phyloP scores from a whole-genome alignment of 805 yeast species.

The Isabelozyma rhagii region DNA sequence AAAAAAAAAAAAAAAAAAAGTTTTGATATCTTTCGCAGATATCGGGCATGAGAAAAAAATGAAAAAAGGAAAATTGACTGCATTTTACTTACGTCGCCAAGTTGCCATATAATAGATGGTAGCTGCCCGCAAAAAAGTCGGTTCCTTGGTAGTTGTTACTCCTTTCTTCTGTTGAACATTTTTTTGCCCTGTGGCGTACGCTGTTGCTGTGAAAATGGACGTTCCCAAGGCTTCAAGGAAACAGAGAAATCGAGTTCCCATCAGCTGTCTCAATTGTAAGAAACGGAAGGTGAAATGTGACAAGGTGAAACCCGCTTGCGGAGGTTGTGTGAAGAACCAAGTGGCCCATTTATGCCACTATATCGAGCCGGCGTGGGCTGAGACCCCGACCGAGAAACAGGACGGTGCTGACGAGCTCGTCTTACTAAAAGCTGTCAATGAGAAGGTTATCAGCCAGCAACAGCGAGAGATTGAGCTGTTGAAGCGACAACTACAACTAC shows the following conservation, averaged over 20 bases:
- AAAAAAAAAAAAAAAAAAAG: no score
- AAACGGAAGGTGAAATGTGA: conserved; percentile 44
- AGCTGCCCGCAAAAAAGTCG: background rate
- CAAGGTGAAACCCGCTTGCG: conserved; percentile 37
- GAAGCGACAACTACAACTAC: conserved; percentile 13
- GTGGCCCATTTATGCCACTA: conserved; percentile 40
- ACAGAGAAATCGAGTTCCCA: conserved; percentile 35
- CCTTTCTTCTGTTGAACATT: background rate
- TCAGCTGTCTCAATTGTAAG: conserved; percentile 39
- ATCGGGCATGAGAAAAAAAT: background rate
- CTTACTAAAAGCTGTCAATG: conserved; percentile 13
- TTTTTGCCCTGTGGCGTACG: background rate
- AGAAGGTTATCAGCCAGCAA: conserved; percentile 21
- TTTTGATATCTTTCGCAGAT: background rate
- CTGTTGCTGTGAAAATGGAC: background rate
- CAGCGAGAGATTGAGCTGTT: conserved; percentile 30
- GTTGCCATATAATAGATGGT: background rate
- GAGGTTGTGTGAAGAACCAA: conserved; percentile 39
- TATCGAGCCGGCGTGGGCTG: conserved; percentile 38
- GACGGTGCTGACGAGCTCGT: conserved; percentile 11
- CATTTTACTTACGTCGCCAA: background rate
- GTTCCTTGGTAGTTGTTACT: background rate
- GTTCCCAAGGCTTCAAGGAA: background rate
- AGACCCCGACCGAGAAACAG: background rate
- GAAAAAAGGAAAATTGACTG: background rate